Evolutionary conservation across 257 asterid species (phyloP).

Genomic region (Plectranthus barbatus): DNA sequence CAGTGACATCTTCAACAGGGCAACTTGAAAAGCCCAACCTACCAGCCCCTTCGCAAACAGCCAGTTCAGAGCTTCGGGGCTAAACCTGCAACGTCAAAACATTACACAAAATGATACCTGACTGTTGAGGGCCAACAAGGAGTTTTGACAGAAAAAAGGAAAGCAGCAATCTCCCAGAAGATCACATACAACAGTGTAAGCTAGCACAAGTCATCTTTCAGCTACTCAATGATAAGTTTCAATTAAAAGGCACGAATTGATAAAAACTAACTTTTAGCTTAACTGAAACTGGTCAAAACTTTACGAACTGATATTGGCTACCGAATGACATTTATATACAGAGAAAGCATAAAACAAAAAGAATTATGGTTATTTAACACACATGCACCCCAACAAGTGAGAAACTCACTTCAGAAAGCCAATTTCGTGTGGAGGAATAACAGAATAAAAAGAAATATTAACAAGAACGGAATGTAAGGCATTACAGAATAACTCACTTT

Average conservation of each 20-base stretch:
- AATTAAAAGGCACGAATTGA: neutral
- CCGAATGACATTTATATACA: neutral
- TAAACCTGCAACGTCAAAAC: constrained; percentile 20
- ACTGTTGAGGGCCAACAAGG: neutral
- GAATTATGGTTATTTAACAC: too few relatives aligned
- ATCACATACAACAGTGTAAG: neutral
- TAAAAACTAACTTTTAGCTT: neutral
- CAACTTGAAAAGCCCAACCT: constrained; percentile 41
- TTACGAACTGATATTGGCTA: neutral
- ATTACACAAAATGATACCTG: neutral
- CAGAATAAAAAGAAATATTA: neutral
- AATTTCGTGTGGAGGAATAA: neutral
- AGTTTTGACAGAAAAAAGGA: neutral
- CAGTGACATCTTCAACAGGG: constrained; percentile 35
- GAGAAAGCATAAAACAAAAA: neutral
- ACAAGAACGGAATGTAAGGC: neutral
- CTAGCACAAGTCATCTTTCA: neutral
- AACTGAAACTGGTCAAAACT: too few relatives aligned
- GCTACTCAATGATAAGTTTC: neutral
- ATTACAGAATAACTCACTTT: constrained; percentile 26
- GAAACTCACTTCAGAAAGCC: neutral
- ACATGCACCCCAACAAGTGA: neutral
- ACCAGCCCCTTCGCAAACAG: constrained; percentile 37
- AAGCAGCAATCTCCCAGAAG: neutral
- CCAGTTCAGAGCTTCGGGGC: constrained; percentile 51